A percentile compares a stretch with the other conserved stretches of the same genome.
Evolutionary conservation across 805 yeast species (phyloP).

Genomic region (Hanseniaspora hatyaiensis): DNA sequence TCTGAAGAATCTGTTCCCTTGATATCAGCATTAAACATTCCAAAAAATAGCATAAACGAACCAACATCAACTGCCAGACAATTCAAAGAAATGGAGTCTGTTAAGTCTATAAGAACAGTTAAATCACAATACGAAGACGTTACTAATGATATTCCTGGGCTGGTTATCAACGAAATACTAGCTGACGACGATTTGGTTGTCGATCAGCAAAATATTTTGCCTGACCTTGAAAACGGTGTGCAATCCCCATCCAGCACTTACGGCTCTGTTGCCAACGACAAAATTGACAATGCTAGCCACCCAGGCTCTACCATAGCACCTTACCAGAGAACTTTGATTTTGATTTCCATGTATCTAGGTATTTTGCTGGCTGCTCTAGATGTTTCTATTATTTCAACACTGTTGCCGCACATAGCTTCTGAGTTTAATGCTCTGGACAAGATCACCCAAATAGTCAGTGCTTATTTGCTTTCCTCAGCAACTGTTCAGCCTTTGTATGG

Average conservation of each 20-base stretch:
- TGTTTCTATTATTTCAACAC: conserved; percentile 55
- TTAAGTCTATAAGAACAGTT: conserved; percentile 4
- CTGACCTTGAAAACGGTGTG: background rate
- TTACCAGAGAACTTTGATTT: conserved; percentile 26
- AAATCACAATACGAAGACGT: conserved; percentile 25
- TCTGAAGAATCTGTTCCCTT: background rate
- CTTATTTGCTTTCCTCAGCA: conserved; percentile 55
- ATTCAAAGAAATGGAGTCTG: conserved; percentile 6
- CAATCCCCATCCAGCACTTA: background rate
- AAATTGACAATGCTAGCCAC: conserved; percentile 5
- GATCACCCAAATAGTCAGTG: conserved; percentile 63
- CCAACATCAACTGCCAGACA: background rate
- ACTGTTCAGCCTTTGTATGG: conserved; percentile 68
- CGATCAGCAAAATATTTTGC: background rate
- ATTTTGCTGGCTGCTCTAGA: conserved; percentile 56
- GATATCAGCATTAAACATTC: no score
- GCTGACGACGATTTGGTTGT: conserved; percentile 24
- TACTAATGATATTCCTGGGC: conserved; percentile 28
- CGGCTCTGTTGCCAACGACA: conserved; percentile 1
- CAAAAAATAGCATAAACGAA: no score
- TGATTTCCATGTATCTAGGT: conserved; percentile 36
- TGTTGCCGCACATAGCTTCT: conserved; percentile 54
- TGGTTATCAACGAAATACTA: conserved; percentile 27
- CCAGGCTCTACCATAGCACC: conserved; percentile 14
- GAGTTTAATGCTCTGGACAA: conserved; percentile 53